Evolutionary conservation across 192 early-diverging fungal genomes (phyloP).

Genomic region (Coemansia sp.): DNA sequence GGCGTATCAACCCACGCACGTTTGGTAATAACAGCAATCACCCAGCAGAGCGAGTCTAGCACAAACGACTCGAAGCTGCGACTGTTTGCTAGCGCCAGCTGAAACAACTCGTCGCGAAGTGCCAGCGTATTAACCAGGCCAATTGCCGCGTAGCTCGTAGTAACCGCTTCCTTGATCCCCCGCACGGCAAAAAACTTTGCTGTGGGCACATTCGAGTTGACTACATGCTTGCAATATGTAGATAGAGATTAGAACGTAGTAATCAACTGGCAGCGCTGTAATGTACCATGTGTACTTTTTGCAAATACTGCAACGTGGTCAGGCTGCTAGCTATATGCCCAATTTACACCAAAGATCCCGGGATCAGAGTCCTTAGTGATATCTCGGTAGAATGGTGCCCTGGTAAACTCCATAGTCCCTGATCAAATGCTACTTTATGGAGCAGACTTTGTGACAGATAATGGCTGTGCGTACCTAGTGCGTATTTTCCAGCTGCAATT

Average conservation of each 20-base stretch:
- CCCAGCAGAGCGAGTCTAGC: constrained; percentile 50
- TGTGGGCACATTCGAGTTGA: constrained; percentile 38
- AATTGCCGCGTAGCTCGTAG: constrained; percentile 32
- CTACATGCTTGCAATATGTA: constrained; percentile 13
- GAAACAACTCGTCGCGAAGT: constrained; percentile 46
- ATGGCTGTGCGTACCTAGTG: constrained; percentile 25
- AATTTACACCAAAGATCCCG: background rate
- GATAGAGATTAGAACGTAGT: background rate
- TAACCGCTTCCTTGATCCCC: constrained; percentile 49
- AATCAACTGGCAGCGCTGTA: background rate
- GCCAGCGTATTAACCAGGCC: constrained; percentile 16
- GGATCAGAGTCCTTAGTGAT: background rate
- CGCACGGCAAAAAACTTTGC: constrained; percentile 53
- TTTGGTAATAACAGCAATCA: constrained; percentile 49
- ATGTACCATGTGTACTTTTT: background rate
- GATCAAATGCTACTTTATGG: background rate
- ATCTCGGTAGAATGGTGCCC: background rate
- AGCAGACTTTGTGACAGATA: background rate
- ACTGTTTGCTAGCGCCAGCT: constrained; percentile 28
- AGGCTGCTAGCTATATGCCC: background rate
- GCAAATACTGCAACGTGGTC: background rate
- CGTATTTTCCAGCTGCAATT: constrained; percentile 40
- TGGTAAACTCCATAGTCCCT: background rate
- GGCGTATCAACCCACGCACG: constrained; percentile 44
- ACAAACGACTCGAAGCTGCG: constrained; percentile 46